Base-by-base conservation (phyloP, 805 yeast genomes). In the Jamesozyma hellenica region DNA sequence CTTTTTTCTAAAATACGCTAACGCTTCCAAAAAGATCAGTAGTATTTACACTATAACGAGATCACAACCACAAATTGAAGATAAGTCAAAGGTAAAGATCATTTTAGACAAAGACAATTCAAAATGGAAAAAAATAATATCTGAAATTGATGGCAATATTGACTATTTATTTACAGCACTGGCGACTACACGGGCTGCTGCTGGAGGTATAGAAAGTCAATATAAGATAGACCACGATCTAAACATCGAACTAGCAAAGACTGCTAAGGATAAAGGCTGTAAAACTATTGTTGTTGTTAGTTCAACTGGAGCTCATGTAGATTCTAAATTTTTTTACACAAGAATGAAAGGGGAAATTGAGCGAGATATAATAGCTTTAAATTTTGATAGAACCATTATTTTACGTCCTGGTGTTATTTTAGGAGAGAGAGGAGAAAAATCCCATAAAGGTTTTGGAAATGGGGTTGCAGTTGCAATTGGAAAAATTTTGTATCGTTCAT, bases 271-370 rank as follows among this genome's bases (percentile, higher is more conserved):
- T 4, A 70, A 72, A 2, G 92, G 92, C 1, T 75, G 75, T 48
- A 68, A 71, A 30, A 80, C 86, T 1, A 76, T 74, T 46, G 77
- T 87, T 3, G 55, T 87, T 12, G 71, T 87, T 4, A 76, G 87
- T 3, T 65, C 87, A 3, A 37, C 52, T 0, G 86, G 86, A n/a
- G 85, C 95, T 0, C 66, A 64, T 42, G 50, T 71, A 0, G 48
- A 53, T 28, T 82, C 94, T 0, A 49, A 49, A n/a, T 66, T 83
- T 32, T 70, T 79, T 4, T 87, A 86, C 51, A 38, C 74, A 33
- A 68, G 68, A 48, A 68, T 81, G 60, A 87, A 87, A 56, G 95
- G 94, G 23, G 73, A 77, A 38, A 65, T 82, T 36, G 96, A 87
- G 55, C 71, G 77, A 34, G 85, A 75, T 35, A 64, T 87, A 9